Base-by-base conservation (phyloP, 2,329 filamentous ascomycete genomes). In the Fonsecaea monophora region DNA sequence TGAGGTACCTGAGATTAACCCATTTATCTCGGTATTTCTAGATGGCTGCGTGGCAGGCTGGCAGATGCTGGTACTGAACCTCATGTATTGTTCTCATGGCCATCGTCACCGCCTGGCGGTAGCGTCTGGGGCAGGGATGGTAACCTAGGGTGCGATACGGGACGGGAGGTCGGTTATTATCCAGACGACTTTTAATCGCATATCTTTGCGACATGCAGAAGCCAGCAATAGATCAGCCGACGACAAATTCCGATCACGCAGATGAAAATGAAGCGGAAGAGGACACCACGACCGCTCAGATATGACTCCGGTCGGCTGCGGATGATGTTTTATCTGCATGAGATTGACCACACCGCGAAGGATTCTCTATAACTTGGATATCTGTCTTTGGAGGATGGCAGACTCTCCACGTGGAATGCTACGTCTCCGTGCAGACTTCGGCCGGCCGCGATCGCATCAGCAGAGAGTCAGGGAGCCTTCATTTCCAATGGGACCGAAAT, bases 1-100 rank as follows among this genome's bases (percentile, higher is more conserved):
- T n/a, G 30, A 42, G 55, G 18, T 58, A 58, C 21, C 40, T 18
- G 10, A 25, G 10, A 25, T 35, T 35, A 7, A 35, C 55, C 15
- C 21, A 7, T 18, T 37, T n/a, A 18, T 58, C 35, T 9, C 12
- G 12, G 15, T 58, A 12, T n/a, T 30, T 58, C 18, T 58, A 58
- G 35, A 58, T 42, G 37, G 9, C 55, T 15, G 55, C 55, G 12
- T 58, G 55, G 38, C 40, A 58, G 21, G 35, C 37, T 3, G 55
- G 55, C 1, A 58, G 55, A 3, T 35, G 35, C 7, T 18, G 15
- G 13, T 58, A 58, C 37, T 58, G 55, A n/a, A 42, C 55, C 35
- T 30, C 55, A 42, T 58, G 42, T 8, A 58, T 35, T 21, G 55
- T 42, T 25, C 34, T 18, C 35, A 21, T 21, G 13, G 53, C 53